Percentiles rank a stretch among this genome's conserved stretches.
Evolutionary conservation across 106 monocot species (phyloP).

Genomic region (Dioscorea dumetorum): DNA sequence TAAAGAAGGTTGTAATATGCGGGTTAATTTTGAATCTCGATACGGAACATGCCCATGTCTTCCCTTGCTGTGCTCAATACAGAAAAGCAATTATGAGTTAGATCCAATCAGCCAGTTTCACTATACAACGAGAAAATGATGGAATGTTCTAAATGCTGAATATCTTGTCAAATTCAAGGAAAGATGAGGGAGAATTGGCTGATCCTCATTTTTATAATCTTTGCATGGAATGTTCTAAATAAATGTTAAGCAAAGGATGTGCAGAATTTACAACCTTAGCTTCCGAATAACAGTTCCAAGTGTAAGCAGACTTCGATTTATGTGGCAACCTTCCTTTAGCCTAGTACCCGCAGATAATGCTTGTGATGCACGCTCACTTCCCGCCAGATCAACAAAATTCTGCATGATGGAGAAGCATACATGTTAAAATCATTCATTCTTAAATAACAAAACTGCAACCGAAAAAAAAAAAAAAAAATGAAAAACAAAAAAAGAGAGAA

Average conservation of each 20-base stretch:
- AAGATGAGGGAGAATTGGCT: too few relatives aligned
- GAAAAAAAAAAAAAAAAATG: neutral
- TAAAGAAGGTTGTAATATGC: slow-evolving; percentile 83
- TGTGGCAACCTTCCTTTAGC: slow-evolving; percentile 96
- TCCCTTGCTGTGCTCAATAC: slow-evolving; percentile 62
- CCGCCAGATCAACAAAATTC: slow-evolving; percentile 99
- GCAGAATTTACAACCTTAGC: slow-evolving; percentile 49
- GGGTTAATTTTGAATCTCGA: slow-evolving; percentile 93
- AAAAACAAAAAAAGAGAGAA: neutral
- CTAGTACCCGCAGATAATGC: slow-evolving; percentile 77
- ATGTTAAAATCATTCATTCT: too few relatives aligned
- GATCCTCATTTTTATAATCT: too few relatives aligned
- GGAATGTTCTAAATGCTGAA: too few relatives aligned
- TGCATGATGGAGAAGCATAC: slow-evolving; percentile 8
- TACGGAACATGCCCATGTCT: slow-evolving; percentile 86
- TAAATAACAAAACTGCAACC: too few relatives aligned
- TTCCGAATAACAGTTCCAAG: slow-evolving; percentile 97
- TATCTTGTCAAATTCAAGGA: too few relatives aligned
- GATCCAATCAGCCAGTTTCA: neutral
- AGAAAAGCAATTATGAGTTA: neutral
- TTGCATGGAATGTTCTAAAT: neutral
- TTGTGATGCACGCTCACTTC: slow-evolving; percentile 95
- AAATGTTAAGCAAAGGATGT: neutral
- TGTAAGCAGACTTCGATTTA: slow-evolving; percentile 94
- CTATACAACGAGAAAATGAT: neutral